A percentile compares a stretch with the other conserved stretches of the same genome.
Conservation (phyloP, 345 rosid genomes). For the Hirschfeldia incana region DNA sequence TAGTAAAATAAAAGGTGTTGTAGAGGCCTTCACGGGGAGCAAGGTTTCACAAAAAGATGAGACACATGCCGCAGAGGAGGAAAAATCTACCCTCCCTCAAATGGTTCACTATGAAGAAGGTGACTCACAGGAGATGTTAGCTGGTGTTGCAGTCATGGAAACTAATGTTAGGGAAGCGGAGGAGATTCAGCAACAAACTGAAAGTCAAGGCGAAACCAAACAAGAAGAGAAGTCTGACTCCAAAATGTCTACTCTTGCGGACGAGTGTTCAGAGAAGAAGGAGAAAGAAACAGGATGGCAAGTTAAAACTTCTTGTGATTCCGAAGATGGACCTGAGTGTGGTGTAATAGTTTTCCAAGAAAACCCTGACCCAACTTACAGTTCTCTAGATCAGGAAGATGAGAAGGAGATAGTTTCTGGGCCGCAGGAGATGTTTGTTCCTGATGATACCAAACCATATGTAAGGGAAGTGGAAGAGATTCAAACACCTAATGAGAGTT, state of each 20-base stretch:
- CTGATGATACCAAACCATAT: conserved; percentile 32
- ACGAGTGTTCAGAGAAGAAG: conserved; percentile 19
- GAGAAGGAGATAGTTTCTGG: conserved; percentile 29
- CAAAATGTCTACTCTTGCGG: conserved; percentile 11
- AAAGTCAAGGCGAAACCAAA: conserved; percentile 22
- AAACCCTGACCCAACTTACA: conserved; percentile 32
- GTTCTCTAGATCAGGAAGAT: conserved; percentile 42
- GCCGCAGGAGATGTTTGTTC: conserved; percentile 31
- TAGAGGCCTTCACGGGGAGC: conserved; percentile 42
- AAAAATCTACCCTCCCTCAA: conserved; percentile 29
- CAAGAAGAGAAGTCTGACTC: conserved; percentile 30
- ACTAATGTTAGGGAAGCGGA: conserved; percentile 36
- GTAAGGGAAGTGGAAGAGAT: conserved; percentile 42
- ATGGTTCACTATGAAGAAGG: conserved; percentile 42
- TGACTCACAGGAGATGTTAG: conserved; percentile 34
- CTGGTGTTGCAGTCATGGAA: conserved; percentile 36
- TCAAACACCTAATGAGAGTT: conserved; percentile 39
- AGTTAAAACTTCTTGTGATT: conserved; percentile 15
- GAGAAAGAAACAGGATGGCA: conserved; percentile 25
- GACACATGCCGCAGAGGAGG: conserved; percentile 39
- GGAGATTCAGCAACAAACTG: conserved; percentile 42
- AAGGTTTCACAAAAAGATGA: conserved; percentile 38
- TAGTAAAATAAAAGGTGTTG: conserved; percentile 37
- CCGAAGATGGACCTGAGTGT: conserved; percentile 25
- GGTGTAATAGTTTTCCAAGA: conserved; percentile 23